Evolutionary conservation across 176 grass and related monocot genomes (phyloP).

Genomic region (Zoysia japonica): DNA sequence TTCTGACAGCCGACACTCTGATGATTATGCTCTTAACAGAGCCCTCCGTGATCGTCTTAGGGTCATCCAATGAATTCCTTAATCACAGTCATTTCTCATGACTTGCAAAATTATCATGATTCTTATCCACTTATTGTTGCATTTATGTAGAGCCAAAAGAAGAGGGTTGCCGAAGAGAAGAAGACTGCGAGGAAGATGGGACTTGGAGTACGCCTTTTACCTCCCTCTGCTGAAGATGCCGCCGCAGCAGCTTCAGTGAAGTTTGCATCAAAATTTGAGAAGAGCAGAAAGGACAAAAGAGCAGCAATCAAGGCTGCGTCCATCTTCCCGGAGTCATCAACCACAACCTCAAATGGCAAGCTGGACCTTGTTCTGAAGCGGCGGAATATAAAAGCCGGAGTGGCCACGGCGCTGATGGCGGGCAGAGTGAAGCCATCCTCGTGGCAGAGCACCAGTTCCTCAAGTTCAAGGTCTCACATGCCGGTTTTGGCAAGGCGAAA

Average conservation of each 20-base stretch:
- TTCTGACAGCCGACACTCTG: slow-evolving; percentile 67
- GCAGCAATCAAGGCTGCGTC: slow-evolving; percentile 81
- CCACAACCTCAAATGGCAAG: slow-evolving; percentile 43
- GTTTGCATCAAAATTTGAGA: slow-evolving; percentile 80
- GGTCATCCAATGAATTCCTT: slow-evolving; percentile 49
- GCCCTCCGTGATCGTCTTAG: slow-evolving; percentile 72
- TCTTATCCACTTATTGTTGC: slow-evolving; percentile 45
- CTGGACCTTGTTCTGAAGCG: slow-evolving; percentile 65
- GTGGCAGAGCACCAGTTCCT: slow-evolving; percentile 47
- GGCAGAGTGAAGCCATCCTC: slow-evolving; percentile 66
- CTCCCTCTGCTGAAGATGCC: slow-evolving; percentile 71
- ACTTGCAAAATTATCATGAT: slow-evolving; percentile 23
- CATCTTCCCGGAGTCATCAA: slow-evolving; percentile 68
- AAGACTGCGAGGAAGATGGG: slow-evolving; percentile 70
- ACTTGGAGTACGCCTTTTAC: slow-evolving; percentile 77
- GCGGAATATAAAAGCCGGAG: slow-evolving; percentile 64
- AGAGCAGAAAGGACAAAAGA: slow-evolving; percentile 70
- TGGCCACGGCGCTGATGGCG: slow-evolving; percentile 53
- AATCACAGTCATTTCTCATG: slow-evolving; percentile 5
- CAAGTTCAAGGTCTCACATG: slow-evolving; percentile 28
- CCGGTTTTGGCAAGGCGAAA: slow-evolving; percentile 38
- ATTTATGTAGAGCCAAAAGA: slow-evolving; percentile 86
- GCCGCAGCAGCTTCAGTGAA: slow-evolving; percentile 56
- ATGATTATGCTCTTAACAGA: slow-evolving; percentile 91
- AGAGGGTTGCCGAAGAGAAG: slow-evolving; percentile 72